Evolutionary conservation across 177 flowering plant species (phyloP), one percentile per base, ranked within the genome.

Genomic region (Vitis hybrid): DNA sequence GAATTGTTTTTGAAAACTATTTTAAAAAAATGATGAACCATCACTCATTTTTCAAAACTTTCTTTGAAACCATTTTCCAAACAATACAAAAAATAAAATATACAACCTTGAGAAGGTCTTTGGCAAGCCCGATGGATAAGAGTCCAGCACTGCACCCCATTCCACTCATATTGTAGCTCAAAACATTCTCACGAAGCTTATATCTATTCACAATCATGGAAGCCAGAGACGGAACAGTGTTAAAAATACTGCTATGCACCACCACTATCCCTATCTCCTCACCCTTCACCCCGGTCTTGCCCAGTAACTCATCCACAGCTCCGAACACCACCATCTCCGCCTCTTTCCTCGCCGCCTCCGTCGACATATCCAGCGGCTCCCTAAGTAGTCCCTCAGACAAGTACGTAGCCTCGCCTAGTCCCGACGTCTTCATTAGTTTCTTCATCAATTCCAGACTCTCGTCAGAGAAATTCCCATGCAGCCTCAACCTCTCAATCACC

Each of bases 141-240:
- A 82, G 62, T 10, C 87, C 84, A 56, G 85, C 85, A 71, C 82
- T 80, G 58, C 85, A 84, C 18, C 85, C 87, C 87, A 84, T 84
- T 2, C 87, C 87, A 48, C 81, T 74, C 56, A 84, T 79, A 39
- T 79, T 78, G 49, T 74, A 84, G 62, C 78, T 73, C 53, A 61
- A 1, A 39, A 82, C 70, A 65, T 76, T 74, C 7, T 76, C 82
- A 56, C 83, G 58, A 10, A 84, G 80, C 77, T 79, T 80, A 62
- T 80, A 84, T 49, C 68, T 78, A 48, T 84, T 82, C 11, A 84
- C 78, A 1, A 84, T 74, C 85, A 82, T 82, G 71, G 81, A 73
- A 0, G 87, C 75, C 5, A 84, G 82, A 31, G 84, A 82, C 0
- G 87, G 87, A 0, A 76, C 74, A 1, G 76, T 78, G 65, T 73